Evolutionary conservation across 345 rosid species (phyloP).

Genomic region (Camelina sativa): DNA sequence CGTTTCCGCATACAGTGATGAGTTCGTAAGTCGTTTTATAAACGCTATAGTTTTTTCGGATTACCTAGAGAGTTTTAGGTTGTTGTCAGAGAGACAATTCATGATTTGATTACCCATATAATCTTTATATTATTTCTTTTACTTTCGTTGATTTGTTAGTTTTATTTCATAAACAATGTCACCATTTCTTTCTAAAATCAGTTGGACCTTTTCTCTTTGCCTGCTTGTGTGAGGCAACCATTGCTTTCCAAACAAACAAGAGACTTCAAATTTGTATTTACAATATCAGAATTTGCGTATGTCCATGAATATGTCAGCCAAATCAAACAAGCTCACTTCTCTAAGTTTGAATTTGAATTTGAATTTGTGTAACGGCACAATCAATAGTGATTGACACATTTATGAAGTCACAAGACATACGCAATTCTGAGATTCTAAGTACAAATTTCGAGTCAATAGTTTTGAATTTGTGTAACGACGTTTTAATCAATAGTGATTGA

Average conservation of each 20-base stretch:
- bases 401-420: too few species aligned
- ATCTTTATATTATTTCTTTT: neutral
- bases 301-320: too few species aligned
- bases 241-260: neutral
- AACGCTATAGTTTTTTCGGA: neutral
- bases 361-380: too few species aligned
- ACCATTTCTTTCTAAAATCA: neutral
- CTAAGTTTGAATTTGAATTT: too few species aligned
- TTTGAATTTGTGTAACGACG: too few species aligned
- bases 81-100: constrained; percentile 10
- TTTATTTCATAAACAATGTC: neutral
- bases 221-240: neutral
- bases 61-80: constrained; percentile 4
- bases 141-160: neutral
- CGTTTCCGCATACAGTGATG: neutral
- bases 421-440: too few species aligned
- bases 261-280: neutral
- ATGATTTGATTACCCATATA: neutral
- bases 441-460: too few species aligned
- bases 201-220: neutral
- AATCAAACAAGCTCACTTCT: too few species aligned
- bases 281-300: neutral
- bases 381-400: too few species aligned
- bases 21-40: neutral
- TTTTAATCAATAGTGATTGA: too few species aligned